Evolutionary conservation across 495 filamentous ascomycete species (phyloP), one percentile per base, ranked within the genome.

Genomic region (Durotheca rogersii): DNA sequence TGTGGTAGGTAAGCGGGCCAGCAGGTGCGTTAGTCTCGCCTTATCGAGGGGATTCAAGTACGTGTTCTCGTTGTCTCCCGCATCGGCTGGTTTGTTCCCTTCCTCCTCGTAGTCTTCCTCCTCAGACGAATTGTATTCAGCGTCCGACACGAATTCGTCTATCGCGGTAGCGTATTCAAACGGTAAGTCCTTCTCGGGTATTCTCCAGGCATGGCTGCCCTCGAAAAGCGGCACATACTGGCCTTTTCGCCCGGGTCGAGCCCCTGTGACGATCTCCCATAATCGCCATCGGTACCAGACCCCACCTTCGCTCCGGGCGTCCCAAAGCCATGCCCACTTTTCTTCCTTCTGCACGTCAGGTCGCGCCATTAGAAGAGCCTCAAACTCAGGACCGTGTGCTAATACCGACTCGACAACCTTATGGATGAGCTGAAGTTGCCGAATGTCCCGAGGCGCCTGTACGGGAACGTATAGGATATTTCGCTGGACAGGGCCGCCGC

Each of bases 261-360:
- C 72, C 3, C 77, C 80, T 1, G 88, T 90, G 25, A 90, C 73
- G 19, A 90, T 76, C 53, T 90, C 81, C 90, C 89, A 96, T 42
- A 96, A 60, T 39, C 88, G 85, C 87, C 89, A 96, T 11, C 91
- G 82, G 67, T 95, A 96, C 72, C 87, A 96, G 3, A 91, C 79
- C 5, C 87, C 88, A 5, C 83, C 85, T 40, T 82, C 68, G 56
- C 87, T 89, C 38, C 89, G 77, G 19, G 92, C 75, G 67, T 99
- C 87, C 85, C 87, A 99, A 2, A 99, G 67, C 87, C 89, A 99
- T 0, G 89, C 87, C 84, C 90, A 99, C 62, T 85, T 90, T 56
- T 92, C 86, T 29, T 95, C 87, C 17, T 69, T 74, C 53, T 92
- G 88, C 1, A 96, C 86, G 29, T 86, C 81, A 0, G 82, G 83